Evolutionary conservation across 225 moss, liverwort and hornwort genomes (phyloP).

Genomic region (Physcomitrellopsis africana): DNA sequence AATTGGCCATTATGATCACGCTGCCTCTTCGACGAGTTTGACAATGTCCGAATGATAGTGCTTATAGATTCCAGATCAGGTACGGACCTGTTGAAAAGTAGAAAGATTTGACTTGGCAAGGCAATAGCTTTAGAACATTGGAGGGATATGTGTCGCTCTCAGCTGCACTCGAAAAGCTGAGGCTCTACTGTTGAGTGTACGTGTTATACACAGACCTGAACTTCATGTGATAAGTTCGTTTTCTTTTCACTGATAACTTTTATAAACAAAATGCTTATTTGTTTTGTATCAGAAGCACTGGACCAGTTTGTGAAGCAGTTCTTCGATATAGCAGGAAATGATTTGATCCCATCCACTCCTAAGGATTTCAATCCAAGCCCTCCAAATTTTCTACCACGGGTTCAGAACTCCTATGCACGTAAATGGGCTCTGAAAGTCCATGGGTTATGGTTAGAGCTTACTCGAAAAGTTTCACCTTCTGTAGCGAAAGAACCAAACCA

Average conservation of each 20-base stretch:
- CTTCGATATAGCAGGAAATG: constrained; percentile 45
- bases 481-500: constrained; percentile 41
- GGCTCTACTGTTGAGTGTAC: neutral
- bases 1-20: neutral
- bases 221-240: neutral
- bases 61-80: neutral
- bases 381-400: constrained; percentile 51
- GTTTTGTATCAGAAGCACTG: constrained; percentile 32
- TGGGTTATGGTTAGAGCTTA: constrained; percentile 65
- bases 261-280: neutral
- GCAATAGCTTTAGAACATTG: neutral
- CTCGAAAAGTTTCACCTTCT: constrained; percentile 49
- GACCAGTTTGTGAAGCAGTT: constrained; percentile 45
- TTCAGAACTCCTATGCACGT: constrained; percentile 48
- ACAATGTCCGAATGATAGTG: neutral
- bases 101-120: neutral
- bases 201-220: neutral
- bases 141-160: neutral
- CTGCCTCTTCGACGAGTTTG: constrained; percentile 15
- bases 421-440: constrained; percentile 71
- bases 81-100: neutral
- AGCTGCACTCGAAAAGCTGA: neutral
- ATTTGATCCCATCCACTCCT: constrained; percentile 39
- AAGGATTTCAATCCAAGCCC: constrained; percentile 56
- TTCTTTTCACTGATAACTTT: constrained; percentile 6